Conservation (phyloP, 1,284 basidiomycete genomes). For the Anthracocystis panici-leucophaei region DNA sequence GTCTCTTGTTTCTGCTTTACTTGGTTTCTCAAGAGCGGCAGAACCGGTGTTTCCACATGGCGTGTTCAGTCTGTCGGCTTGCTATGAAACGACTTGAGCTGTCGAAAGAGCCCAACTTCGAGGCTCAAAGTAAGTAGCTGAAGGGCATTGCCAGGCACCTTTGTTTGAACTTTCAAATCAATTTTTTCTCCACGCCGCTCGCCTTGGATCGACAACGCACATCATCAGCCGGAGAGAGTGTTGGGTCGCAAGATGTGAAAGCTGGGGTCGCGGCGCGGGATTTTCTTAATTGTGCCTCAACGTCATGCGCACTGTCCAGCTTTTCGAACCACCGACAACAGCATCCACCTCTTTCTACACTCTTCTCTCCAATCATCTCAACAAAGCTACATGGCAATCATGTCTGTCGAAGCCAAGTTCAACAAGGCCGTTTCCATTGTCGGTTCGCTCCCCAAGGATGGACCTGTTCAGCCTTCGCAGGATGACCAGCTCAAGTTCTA, state of each 20-base stretch:
- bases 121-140: neutral
- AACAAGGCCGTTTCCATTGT: slow-evolving; percentile 59
- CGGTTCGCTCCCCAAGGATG: slow-evolving; percentile 57
- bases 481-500: slow-evolving; percentile 67
- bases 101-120: neutral
- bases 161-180: neutral
- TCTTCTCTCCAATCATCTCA: neutral
- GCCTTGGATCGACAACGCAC: slow-evolving; percentile 6
- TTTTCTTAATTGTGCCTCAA: neutral
- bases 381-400: slow-evolving; percentile 8
- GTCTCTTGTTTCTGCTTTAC: neutral
- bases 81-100: too few species aligned
- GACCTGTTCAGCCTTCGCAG: slow-evolving; percentile 64
- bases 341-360: neutral
- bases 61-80: too few species aligned
- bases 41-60: too few species aligned
- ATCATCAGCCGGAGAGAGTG: neutral
- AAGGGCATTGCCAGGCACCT: neutral
- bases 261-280: neutral
- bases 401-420: slow-evolving; percentile 61
- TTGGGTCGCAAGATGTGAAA: neutral
- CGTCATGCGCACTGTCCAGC: slow-evolving; percentile 26
- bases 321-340: neutral
- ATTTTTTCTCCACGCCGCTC: neutral
- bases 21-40: neutral